Evolutionary conservation across 805 yeast species (phyloP), one percentile per base, ranked within the genome.

Genomic region (Lachancea fermentati): DNA sequence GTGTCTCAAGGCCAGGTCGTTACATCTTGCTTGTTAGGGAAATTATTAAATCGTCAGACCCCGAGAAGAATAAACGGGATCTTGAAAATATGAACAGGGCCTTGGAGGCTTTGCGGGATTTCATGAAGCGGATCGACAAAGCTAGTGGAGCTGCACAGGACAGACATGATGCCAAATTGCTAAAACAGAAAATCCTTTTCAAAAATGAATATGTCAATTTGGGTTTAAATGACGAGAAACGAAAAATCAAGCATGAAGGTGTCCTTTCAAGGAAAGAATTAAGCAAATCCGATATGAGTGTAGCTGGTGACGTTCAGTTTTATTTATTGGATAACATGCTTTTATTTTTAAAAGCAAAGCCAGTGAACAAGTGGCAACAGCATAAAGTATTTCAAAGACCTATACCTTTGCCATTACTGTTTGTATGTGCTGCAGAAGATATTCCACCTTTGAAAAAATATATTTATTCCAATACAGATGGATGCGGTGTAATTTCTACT

Each of bases 81-180:
- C 42, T 60, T 19, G 66, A 67, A 30, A 60, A 80, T 49, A 67
- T 93, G 42, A 70, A 75, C 17, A 78, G 78, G 47, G 94, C 95
- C 1, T 76, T 84, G 48, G 85, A 78, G 36, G 78, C 82, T 51
- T 74, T 91, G 28, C 79, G 81, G 45, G 82, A 78, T 46, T 78
- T 88, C 46, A 74, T 93, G 64, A 79, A 73, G 19, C 76, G 84
- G 57, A 69, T 69, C 41, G 87, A 93, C 60, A 73, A 77, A 36
- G 97, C 89, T 51, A 80, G 94, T 30, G 98, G 98, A 65, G 89
- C 83, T 51, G 86, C 95, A 22, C 88, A 93, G 29, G 96, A 91
- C 68, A 74, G 96, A 48, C 87, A 88, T 65, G 86, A 89, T 49
- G 74, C 93, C 45, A 83, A 88, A 68, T 80, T 88, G 36, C 72